Evolutionary conservation across 305 asterid species (phyloP).

Genomic region (Caryopteris hybrid): DNA sequence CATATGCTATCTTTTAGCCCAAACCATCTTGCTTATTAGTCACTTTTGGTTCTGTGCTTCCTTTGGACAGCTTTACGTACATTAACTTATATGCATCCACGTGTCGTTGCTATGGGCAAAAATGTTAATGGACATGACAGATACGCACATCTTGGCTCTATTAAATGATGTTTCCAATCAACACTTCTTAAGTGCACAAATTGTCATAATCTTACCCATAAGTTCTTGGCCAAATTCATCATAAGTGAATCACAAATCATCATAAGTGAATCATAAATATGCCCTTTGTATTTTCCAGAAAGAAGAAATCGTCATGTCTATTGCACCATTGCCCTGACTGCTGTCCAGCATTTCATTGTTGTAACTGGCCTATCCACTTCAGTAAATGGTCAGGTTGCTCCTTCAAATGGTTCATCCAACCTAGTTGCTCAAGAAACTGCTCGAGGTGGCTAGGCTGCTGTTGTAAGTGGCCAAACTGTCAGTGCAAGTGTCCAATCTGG

Average conservation of each 20-base stretch:
- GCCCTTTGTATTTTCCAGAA: conserved; percentile 34
- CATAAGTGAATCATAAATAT: conserved; percentile 1
- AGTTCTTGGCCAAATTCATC: not conserved
- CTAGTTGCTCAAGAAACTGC: conserved; percentile 22
- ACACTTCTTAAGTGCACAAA: not conserved
- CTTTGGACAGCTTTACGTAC: not conserved
- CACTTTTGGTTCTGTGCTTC: not conserved
- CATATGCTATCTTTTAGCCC: not conserved
- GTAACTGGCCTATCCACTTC: conserved; percentile 15
- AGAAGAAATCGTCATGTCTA: conserved; percentile 34
- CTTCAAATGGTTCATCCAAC: conserved; percentile 19
- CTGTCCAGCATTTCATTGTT: conserved; percentile 22
- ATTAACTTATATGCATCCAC: not conserved
- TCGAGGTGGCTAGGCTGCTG: conserved; percentile 16
- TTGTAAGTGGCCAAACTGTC: conserved; percentile 33
- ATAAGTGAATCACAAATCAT: not conserved
- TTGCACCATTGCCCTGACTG: conserved; percentile 29
- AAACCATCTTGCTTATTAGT: not conserved
- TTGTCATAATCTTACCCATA: not conserved
- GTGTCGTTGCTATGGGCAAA: no score
- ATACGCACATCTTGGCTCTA: not conserved
- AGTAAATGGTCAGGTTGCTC: conserved; percentile 18
- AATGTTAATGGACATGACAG: not conserved
- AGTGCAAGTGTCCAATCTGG: conserved; percentile 25
- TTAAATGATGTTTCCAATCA: not conserved